Base-by-base conservation (phyloP, 345 rosid genomes). In the Schrenkiella parvula region DNA sequence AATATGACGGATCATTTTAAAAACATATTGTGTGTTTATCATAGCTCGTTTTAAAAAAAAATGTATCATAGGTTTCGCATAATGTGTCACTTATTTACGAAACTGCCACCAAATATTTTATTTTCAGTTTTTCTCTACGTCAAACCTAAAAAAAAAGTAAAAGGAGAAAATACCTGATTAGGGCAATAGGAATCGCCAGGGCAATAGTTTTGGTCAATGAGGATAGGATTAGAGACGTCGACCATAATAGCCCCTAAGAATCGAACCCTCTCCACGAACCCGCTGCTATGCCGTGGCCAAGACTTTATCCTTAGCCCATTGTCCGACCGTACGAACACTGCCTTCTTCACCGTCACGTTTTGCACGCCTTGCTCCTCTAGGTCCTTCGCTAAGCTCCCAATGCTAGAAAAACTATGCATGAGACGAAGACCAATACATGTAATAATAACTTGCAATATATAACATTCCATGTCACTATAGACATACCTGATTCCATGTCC, bases 221-320 rank as follows among this genome's bases (percentile, higher is more conserved):
- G 64, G 11, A 84, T 84, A 11, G 90, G 92, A 31, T 82, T 54
- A 0, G 73, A 74, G 34, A 81, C 92, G 21, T 83, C 71, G 0
- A 14, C 41, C 90, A 85, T 85, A 11, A 23, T 6, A 0, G 82
- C 74, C 1, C 69, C 72, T 5, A 64, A 38, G 68, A 87, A 89
- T 25, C 73, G 70, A 66, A 85, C 73, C 11, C 79, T 76, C 35
- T 62, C 66, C 0, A 84, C 89, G 29, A 83, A 86, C 1, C 95
- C 89, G 2, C 35, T 82, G 67, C 95, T 89, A 1, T 81, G 77
- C 29, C 84, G 85, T 3, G 87, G 89, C 91, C 95, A 89, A 9
- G 89, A 84, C 41, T 87, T 87, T 41, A 89, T 85, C 51, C 89
- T 79, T 13, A 89, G 1, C 2, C 95, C 95, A 69, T 84, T 89